Evolutionary conservation across 495 filamentous ascomycete genomes (phyloP).

Genomic region (Penicillium desertorum): DNA sequence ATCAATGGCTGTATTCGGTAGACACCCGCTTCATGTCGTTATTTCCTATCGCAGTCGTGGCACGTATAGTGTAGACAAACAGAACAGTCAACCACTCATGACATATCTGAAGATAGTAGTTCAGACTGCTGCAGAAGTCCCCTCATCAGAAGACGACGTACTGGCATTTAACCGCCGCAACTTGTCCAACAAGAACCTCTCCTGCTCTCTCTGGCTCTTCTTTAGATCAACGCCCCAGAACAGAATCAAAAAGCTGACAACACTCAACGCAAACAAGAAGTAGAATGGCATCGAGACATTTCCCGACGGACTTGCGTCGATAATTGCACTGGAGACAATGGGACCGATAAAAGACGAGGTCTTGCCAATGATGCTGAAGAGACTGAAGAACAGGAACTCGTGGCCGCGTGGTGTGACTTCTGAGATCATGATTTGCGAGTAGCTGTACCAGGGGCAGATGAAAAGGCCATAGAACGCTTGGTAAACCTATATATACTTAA

Average conservation of each 20-base stretch:
- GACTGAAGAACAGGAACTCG: slow-evolving; percentile 66
- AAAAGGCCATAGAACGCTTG: slow-evolving; percentile 64
- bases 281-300: slow-evolving; percentile 63
- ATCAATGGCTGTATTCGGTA: neutral
- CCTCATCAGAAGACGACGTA: slow-evolving; percentile 5
- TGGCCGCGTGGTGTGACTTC: slow-evolving; percentile 64
- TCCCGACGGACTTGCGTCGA: slow-evolving; percentile 54
- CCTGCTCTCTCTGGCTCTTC: slow-evolving; percentile 59
- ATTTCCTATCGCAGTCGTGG: neutral
- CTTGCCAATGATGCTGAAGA: slow-evolving; percentile 66
- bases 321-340: slow-evolving; percentile 63
- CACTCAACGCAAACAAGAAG: slow-evolving; percentile 58
- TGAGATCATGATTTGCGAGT: slow-evolving; percentile 66
- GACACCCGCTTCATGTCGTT: neutral
- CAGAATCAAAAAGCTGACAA: slow-evolving; percentile 53
- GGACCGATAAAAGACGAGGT: slow-evolving; percentile 64
- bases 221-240: slow-evolving; percentile 55
- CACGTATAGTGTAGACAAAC: slow-evolving; percentile 49
- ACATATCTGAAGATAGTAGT: neutral
- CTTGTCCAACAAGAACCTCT: slow-evolving; percentile 30
- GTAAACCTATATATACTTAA: slow-evolving; percentile 43
- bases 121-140: slow-evolving; percentile 4
- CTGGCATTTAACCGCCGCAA: slow-evolving; percentile 13
- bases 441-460: slow-evolving; percentile 69
- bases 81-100: slow-evolving; percentile 33